Evolutionary conservation across 2,329 filamentous ascomycete genomes (phyloP).

Genomic region (Microcyclosporella mali): DNA sequence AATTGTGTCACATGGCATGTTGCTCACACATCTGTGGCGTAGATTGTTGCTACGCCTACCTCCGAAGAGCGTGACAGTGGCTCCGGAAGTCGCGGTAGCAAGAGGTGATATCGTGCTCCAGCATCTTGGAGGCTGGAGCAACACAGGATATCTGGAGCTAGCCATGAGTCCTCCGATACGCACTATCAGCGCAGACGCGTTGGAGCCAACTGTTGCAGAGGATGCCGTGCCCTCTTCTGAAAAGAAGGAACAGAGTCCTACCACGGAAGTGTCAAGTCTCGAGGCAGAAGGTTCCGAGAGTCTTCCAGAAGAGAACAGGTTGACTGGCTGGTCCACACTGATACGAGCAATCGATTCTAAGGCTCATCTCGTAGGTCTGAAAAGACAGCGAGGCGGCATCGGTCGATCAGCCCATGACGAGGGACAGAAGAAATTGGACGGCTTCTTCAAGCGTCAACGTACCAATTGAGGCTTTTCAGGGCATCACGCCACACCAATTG

Average conservation of each 20-base stretch:
- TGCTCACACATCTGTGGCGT: slow-evolving; percentile 64
- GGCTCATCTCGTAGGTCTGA: slow-evolving; percentile 66
- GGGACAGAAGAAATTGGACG: slow-evolving; percentile 67
- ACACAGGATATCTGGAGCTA: slow-evolving; percentile 56
- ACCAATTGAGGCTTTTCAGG: slow-evolving; percentile 14
- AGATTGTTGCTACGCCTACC: slow-evolving; percentile 54
- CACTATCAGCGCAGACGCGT: too few relatives aligned
- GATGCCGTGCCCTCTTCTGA: neutral
- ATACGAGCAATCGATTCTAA: slow-evolving; percentile 62
- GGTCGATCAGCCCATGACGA: slow-evolving; percentile 71
- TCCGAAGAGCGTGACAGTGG: slow-evolving; percentile 40
- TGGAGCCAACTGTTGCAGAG: too few relatives aligned
- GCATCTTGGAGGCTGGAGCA: slow-evolving; percentile 56
- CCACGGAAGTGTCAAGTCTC: too few relatives aligned
- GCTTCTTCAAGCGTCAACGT: slow-evolving; percentile 59
- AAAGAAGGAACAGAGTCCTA: neutral
- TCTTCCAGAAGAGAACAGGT: too few relatives aligned
- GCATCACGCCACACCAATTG: neutral
- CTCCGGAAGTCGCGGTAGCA: slow-evolving; percentile 36
- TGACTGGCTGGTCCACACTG: slow-evolving; percentile 40
- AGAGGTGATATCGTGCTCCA: slow-evolving; percentile 40
- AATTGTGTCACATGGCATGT: slow-evolving; percentile 77
- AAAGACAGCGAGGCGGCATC: slow-evolving; percentile 74
- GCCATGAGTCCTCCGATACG: slow-evolving; percentile 5
- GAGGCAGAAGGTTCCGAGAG: too few relatives aligned